Evolutionary conservation across 352 stramenopile genomes (phyloP).

Genomic region (Plasmopara muralis): DNA sequence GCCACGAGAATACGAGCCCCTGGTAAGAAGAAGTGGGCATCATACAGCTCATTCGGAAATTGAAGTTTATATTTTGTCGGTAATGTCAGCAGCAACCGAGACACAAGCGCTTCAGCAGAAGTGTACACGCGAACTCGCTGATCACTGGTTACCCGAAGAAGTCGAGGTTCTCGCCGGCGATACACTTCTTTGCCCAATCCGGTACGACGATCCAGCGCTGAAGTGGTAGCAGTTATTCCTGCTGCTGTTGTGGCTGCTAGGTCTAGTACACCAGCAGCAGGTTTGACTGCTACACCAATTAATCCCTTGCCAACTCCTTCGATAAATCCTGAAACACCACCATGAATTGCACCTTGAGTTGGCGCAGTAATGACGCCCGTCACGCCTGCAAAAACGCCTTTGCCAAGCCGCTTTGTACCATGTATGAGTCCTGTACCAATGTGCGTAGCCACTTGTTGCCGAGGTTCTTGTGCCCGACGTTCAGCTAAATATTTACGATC

Average conservation of each 20-base stretch:
- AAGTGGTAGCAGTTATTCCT: slow-evolving; percentile 80
- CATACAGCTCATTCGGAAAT: slow-evolving; percentile 71
- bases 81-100: slow-evolving; percentile 51
- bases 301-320: slow-evolving; percentile 85
- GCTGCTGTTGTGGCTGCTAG: slow-evolving; percentile 68
- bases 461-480: slow-evolving; percentile 59
- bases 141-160: slow-evolving; percentile 63
- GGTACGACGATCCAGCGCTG: slow-evolving; percentile 67
- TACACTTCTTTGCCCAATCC: slow-evolving; percentile 39
- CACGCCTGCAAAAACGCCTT: slow-evolving; percentile 86
- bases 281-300: slow-evolving; percentile 85
- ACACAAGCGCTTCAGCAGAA: slow-evolving; percentile 57
- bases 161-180: slow-evolving; percentile 49
- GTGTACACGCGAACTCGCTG: slow-evolving; percentile 76
- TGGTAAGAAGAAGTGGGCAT: slow-evolving; percentile 67
- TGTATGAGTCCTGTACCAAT: slow-evolving; percentile 79
- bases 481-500: slow-evolving; percentile 86
- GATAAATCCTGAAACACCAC: slow-evolving; percentile 85
- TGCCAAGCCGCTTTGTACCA: slow-evolving; percentile 86
- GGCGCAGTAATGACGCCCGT: slow-evolving; percentile 89
- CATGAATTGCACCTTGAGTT: slow-evolving; percentile 83
- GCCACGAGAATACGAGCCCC: slow-evolving; percentile 55
- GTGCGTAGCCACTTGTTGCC: slow-evolving; percentile 78
- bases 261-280: slow-evolving; percentile 79
- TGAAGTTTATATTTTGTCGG: slow-evolving; percentile 39